Evolutionary conservation across 2,329 filamentous ascomycete genomes (phyloP).

Genomic region (Venturia pyrina): DNA sequence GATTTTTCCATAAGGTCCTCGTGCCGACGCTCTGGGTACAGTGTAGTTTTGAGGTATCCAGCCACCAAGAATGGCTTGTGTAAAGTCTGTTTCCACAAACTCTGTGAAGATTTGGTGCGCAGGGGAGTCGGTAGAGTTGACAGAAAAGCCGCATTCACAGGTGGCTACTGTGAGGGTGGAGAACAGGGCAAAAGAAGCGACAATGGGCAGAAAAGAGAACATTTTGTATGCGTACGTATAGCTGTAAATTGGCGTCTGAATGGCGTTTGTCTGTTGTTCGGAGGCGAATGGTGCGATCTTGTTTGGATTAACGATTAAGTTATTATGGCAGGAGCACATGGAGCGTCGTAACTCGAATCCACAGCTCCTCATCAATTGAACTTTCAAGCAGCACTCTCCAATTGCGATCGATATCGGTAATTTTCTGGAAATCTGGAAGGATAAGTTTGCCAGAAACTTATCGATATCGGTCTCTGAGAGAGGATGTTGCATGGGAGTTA

Average conservation of each 20-base stretch:
- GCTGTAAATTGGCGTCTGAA: neutral
- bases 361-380: no score
- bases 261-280: no score
- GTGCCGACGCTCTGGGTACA: conserved; percentile 44
- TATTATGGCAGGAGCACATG: no score
- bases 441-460: no score
- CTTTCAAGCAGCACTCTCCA: no score
- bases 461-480: no score
- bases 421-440: no score
- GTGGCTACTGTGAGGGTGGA: neutral
- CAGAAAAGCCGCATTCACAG: conserved; percentile 65
- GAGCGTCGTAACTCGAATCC: no score
- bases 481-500: no score
- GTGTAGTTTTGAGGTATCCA: conserved; percentile 63
- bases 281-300: no score
- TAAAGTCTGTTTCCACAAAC: conserved; percentile 61
- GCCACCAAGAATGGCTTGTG: conserved; percentile 43
- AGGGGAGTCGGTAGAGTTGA: conserved; percentile 35
- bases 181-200: neutral
- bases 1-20: conserved; percentile 57
- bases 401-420: no score
- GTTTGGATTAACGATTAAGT: no score
- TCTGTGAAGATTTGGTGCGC: conserved; percentile 52
- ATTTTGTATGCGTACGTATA: neutral
- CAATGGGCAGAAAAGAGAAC: neutral